Conservation (phyloP, 169 alveolate genomes). For the Plasmodium gaboni region DNA sequence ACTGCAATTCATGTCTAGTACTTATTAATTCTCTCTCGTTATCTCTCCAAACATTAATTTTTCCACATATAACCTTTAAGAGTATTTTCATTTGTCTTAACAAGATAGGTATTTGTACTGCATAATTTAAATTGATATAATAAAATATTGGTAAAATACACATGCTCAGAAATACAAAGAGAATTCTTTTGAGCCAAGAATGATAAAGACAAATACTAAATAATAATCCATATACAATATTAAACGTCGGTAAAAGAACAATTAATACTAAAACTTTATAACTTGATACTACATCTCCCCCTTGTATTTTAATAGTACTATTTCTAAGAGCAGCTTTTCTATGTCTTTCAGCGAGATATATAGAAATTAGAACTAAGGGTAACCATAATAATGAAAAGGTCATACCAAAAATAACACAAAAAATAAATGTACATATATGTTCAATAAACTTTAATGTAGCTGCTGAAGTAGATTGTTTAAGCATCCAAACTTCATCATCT, state of each 20-base stretch:
- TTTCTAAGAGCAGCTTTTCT: slow-evolving; percentile 85
- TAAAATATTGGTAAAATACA: slow-evolving; percentile 80
- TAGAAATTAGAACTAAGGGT: slow-evolving; percentile 89
- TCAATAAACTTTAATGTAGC: slow-evolving; percentile 87
- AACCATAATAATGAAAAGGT: slow-evolving; percentile 92
- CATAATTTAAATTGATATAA: slow-evolving; percentile 85
- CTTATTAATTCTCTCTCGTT: slow-evolving; percentile 90
- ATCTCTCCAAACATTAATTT: slow-evolving; percentile 90
- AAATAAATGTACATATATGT: slow-evolving; percentile 79
- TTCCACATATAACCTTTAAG: slow-evolving; percentile 83
- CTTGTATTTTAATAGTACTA: slow-evolving; percentile 90
- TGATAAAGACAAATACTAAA: slow-evolving; percentile 81
- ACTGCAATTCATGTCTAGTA: slow-evolving; percentile 88
- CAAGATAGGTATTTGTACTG: slow-evolving; percentile 82
- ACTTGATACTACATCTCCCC: slow-evolving; percentile 92
- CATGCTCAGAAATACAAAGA: slow-evolving; percentile 74
- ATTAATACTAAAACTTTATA: slow-evolving; percentile 91
- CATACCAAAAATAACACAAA: slow-evolving; percentile 85
- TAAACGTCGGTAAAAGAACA: slow-evolving; percentile 90
- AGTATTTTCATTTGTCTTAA: slow-evolving; percentile 83
- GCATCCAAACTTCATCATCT: slow-evolving; percentile 93
- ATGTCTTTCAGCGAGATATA: slow-evolving; percentile 90
- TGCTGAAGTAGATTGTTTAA: slow-evolving; percentile 91
- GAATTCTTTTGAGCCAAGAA: slow-evolving; percentile 77
- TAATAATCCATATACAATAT: slow-evolving; percentile 86